Base-by-base conservation (phyloP, 139 green algal species). In the Klebsormidium nitens region DNA sequence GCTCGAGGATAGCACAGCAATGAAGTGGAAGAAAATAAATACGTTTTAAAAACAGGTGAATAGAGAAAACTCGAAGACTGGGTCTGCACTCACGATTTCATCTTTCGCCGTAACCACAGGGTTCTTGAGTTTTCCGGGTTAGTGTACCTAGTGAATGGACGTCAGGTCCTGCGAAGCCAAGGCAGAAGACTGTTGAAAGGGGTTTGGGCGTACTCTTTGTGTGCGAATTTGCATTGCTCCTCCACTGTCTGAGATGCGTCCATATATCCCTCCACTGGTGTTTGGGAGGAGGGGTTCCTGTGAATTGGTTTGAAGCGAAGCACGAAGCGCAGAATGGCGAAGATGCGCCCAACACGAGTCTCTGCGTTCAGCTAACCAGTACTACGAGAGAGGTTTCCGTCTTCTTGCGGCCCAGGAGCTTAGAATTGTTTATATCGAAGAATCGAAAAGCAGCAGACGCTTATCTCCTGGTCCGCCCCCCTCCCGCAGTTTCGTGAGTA, bases 401-500 rank as follows among this genome's bases (percentile, higher is more conserved):
- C 42, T 26, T 50, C 42, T 14, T 8, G 11, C 42, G 11, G 8
- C 42, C 11, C 42, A 50, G 14, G 11, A 26, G n/a, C 42, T 50
- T 8, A 8, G 11, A 50, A 8, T 50, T 8, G 42, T 8, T 14
- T 50, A 8, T 8, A 26, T 96, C 78, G 82, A 83, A 50, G 42
- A 8, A 0, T 81, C 85, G 11, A 89, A 82, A 26, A 26, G 42
- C 14, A 8, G 8, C 8, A 8, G 8, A 50, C 14, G 42, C 42
- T 14, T 8, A 26, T 8, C 11, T 50, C 42, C 8, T 14, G 8
- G 42, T 50, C 11, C 42, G 42, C 42, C 14, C 42, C 14, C 42
- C 42, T 14, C n/a, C 4, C 6, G 5, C 67, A 75, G 67, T 14
- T 75, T 75, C 28, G 74, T 73, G 67, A 69, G 58, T 8, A 31